phyloP scores from a whole-genome alignment of 805 yeast species.

The Peterozyma xylosa region DNA sequence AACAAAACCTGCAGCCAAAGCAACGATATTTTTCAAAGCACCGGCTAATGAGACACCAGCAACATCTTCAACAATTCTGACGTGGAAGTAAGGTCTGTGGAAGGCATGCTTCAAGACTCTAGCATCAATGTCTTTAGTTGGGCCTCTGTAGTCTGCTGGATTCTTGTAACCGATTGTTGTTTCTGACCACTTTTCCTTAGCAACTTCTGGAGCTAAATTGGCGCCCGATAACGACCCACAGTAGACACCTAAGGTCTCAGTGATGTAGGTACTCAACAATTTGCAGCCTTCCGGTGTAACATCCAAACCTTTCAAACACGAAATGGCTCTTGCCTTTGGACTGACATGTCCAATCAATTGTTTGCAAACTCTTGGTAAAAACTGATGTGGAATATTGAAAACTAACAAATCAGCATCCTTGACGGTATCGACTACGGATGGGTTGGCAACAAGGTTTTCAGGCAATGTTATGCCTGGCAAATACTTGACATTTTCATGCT shows the following conservation, averaged over 20 bases:
- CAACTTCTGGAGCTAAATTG: constrained; percentile 95
- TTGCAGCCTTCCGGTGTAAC: constrained; percentile 81
- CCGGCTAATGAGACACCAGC: constrained; percentile 97
- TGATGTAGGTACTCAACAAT: constrained; percentile 70
- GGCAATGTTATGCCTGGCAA: constrained; percentile 88
- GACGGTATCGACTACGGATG: constrained; percentile 72
- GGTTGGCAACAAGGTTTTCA: constrained; percentile 78
- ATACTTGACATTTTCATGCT: constrained; percentile 92
- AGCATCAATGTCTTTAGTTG: constrained; percentile 68
- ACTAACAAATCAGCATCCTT: constrained; percentile 78
- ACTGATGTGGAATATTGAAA: constrained; percentile 97
- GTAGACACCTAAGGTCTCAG: constrained; percentile 73
- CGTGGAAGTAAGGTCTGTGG: constrained; percentile 99
- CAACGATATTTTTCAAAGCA: constrained; percentile 94
- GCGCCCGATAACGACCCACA: constrained; percentile 98
- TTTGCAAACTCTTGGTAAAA: constrained; percentile 66
- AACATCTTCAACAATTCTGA: constrained; percentile 83
- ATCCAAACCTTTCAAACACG: constrained; percentile 93
- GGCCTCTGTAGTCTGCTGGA: constrained; percentile 63
- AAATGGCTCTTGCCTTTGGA: constrained; percentile 75
- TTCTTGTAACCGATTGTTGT: constrained; percentile 88
- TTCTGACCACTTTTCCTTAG: constrained; percentile 93
- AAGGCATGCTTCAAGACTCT: constrained; percentile 69
- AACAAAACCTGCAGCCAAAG: constrained; percentile 94
- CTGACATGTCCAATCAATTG: constrained; percentile 73